These are phyloP conservation scores for Colletotrichum liriopes DNA, from an alignment of 2,329 filamentous ascomycete species.

Conservation along the genomic window DNA sequence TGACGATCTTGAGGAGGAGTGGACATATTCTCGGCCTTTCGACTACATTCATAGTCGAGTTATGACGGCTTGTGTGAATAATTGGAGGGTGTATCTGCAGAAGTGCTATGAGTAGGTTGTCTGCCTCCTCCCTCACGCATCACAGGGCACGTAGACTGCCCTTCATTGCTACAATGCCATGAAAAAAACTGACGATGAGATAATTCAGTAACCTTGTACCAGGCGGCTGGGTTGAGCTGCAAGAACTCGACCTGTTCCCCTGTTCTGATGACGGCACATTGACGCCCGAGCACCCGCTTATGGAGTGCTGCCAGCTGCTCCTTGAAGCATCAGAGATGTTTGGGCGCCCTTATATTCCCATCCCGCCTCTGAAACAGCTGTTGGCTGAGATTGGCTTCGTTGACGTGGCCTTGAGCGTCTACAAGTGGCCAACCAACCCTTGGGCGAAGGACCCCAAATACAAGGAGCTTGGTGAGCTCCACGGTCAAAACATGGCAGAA, in stretches of 20 bases:
- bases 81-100: constrained; percentile 54
- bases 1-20: constrained; percentile 58
- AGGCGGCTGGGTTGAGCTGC: constrained; percentile 60
- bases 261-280: constrained; percentile 60
- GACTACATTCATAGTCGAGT: constrained; percentile 59
- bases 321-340: constrained; percentile 50
- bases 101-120: constrained; percentile 43
- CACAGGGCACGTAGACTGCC: background rate
- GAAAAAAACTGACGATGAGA: too few relatives aligned
- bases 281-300: constrained; percentile 40
- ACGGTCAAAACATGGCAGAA: constrained; percentile 52
- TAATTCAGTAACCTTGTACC: constrained; percentile 52
- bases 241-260: constrained; percentile 58
- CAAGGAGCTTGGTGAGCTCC: constrained; percentile 62
- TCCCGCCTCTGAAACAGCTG: constrained; percentile 48
- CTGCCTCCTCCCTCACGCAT: too few relatives aligned
- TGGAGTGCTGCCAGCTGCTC: constrained; percentile 52
- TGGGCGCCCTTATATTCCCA: constrained; percentile 48
- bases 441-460: constrained; percentile 67
- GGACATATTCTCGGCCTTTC: constrained; percentile 55
- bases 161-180: too few relatives aligned
- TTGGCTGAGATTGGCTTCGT: constrained; percentile 69
- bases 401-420: constrained; percentile 63
- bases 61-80: constrained; percentile 53
- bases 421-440: constrained; percentile 64